phyloP scores from a whole-genome alignment of 768 basidiomycete genomes.

The Gelatoporia subvermispora region DNA sequence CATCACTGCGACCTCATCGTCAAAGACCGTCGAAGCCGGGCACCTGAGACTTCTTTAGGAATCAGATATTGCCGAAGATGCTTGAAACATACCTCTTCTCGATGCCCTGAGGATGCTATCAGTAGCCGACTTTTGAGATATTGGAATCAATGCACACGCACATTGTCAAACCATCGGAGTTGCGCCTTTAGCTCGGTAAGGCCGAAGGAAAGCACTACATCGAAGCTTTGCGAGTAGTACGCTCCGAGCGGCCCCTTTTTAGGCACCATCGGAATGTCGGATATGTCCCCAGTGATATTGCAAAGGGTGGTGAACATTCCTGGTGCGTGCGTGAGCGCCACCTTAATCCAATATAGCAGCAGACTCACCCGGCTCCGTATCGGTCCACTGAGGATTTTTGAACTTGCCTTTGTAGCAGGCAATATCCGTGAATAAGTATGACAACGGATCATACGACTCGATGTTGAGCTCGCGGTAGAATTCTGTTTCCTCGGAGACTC shows the following conservation, averaged over 20 bases:
- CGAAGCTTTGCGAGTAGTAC: slow-evolving; percentile 29
- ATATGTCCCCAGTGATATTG: slow-evolving; percentile 28
- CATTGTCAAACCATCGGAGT: slow-evolving; percentile 37
- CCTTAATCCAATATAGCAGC: neutral
- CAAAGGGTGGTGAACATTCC: slow-evolving; percentile 34
- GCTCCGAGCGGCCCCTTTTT: neutral
- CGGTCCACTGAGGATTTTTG: slow-evolving; percentile 28
- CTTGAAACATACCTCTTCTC: slow-evolving; percentile 10
- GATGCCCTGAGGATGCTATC: slow-evolving; percentile 4
- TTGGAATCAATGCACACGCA: slow-evolving; percentile 2
- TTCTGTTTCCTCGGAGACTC: slow-evolving; percentile 1
- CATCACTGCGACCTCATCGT: slow-evolving; percentile 5
- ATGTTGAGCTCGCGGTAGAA: neutral
- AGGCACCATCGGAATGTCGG: slow-evolving; percentile 13
- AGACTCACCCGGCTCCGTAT: slow-evolving; percentile 27
- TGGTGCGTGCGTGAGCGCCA: slow-evolving; percentile 4
- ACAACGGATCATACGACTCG: no score
- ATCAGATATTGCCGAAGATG: no score
- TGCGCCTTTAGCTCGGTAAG: slow-evolving; percentile 44
- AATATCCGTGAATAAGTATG: slow-evolving; percentile 17
- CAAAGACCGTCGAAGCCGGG: slow-evolving; percentile 9
- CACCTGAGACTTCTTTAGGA: neutral
- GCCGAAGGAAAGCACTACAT: slow-evolving; percentile 40
- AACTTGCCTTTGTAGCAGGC: slow-evolving; percentile 28
- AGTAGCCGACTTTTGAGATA: no score